Evolutionary conservation across 2,329 filamentous ascomycete genomes (phyloP), one percentile per base, ranked within the genome.

Genomic region (Colletotrichum tropicale): DNA sequence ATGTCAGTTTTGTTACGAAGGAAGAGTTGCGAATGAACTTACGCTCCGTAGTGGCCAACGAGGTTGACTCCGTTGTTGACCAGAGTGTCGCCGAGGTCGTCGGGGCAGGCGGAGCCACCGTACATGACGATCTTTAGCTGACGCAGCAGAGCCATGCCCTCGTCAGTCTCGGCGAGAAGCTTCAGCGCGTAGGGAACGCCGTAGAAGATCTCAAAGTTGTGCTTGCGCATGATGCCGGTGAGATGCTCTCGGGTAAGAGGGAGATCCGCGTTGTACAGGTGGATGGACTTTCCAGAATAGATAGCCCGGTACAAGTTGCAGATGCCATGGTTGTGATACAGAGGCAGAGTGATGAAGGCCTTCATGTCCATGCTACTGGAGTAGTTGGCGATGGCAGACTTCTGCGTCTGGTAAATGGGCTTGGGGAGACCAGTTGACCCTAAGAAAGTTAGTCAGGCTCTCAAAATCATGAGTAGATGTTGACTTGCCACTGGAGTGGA

Each of bases 161-260:
- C 86, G 1, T 89, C 84, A 0, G 88, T 87, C 79, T 94, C 93
- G 1, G 88, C 88, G 2, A 94, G 84, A 0, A 94, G 83, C 79
- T 94, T 93, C 21, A 94, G 81, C 0, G 90, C 89, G 77, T 93
- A 94, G 0, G 93, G 92, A 0, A 94, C 92, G 4, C 86, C 88
- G 72, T 92, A 89, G 36, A 94, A 88, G 24, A 90, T 88, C 69
- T 93, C 87, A 1, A 89, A 86, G 21, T 86, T 77, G 71, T 86
- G 80, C 9, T 80, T 80, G 9, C 82, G 77, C 78, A 91, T 85
- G 13, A 86, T 86, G 7, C 83, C 80, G 3, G 89, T 81, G 3
- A 92, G 81, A 18, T 87, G 84, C n/a, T 85, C 83, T 3, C 83
- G 84, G 0, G 91, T 91, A 5, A 93, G 81, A 0, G 92, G 91